Percentiles rank a stretch among this genome's conserved stretches.
Evolutionary conservation across 345 rosid genomes (phyloP).

Genomic region (Rhodamnia rubescens): DNA sequence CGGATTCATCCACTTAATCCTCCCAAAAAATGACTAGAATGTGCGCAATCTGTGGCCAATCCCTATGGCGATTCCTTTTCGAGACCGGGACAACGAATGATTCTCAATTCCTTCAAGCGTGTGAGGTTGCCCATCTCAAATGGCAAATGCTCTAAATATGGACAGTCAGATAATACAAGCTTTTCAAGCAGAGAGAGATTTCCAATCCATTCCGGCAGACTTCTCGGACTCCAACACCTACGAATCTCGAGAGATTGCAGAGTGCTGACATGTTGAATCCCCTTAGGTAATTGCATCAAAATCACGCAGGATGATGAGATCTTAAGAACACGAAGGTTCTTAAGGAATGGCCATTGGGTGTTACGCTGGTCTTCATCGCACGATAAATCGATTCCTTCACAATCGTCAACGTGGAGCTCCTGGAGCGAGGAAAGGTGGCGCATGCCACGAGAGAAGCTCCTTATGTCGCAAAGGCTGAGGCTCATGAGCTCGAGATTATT

Average conservation of each 20-base stretch:
- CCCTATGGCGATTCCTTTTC: neutral
- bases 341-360: neutral
- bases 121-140: rapidly evolving
- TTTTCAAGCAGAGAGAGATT: rapidly evolving
- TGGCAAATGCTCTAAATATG: rapidly evolving
- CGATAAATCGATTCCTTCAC: too few relatives aligned
- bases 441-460: neutral
- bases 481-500: neutral
- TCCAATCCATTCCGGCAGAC: neutral
- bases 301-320: too few relatives aligned
- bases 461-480: rapidly evolving
- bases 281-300: too few relatives aligned
- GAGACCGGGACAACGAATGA: rapidly evolving
- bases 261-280: neutral
- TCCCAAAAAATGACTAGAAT: rapidly evolving
- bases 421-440: neutral
- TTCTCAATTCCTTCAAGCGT: neutral
- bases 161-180: rapidly evolving
- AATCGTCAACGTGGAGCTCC: neutral
- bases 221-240: rapidly evolving
- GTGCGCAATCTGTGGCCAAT: neutral
- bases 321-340: neutral
- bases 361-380: neutral
- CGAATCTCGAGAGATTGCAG: neutral
- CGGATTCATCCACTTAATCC: neutral